Evolutionary conservation across 2,329 filamentous ascomycete genomes (phyloP), one percentile per base, ranked within the genome.

Genomic region (Paecilomyces variotii): DNA sequence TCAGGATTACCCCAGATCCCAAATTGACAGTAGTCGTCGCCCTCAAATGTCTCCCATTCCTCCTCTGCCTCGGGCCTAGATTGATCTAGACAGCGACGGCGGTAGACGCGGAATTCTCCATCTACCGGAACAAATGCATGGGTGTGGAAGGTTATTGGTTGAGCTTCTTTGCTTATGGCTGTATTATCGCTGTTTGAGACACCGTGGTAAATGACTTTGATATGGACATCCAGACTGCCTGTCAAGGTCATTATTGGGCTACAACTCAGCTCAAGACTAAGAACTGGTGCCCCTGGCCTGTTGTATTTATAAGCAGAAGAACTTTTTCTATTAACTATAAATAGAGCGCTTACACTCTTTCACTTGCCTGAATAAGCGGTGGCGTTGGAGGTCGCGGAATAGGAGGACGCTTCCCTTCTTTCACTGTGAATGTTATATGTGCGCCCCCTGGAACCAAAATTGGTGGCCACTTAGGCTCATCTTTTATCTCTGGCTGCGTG

Each of bases 71-170:
- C 28, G 12, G 32, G 53, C 9, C 28, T 51, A 19, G 57, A 58
- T 32, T 58, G 39, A 52, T 58, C 39, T 27, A 11, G 25, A 24
- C 5, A 55, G 53, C 34, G 27, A 58, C 27, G 53, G 28, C 53
- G 57, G 54, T 55, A 58, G 39, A 55, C 53, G 27, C 53, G 39
- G 53, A 45, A 45, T 45, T 45, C 35, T 1, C 14, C 35, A 24
- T 19, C 35, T 45, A 45, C 35, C 14, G 14, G 35, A 19, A 0
- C 1, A 19, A 45, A 19, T 45, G 35, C 35, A 45, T 45, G 19
- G 35, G 14, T 45, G 57, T 58, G 57, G 57, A 58, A 58, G 19
- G 35, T 55, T 52, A 58, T 58, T 6, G 57, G 57, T 32, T 11
- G 52, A 9, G 52, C 24, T 12, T 28, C 26, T 49, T 57, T 4